phyloP scores from a whole-genome alignment of 73 alveolate genomes.

The Paraurostyla sp. region DNA sequence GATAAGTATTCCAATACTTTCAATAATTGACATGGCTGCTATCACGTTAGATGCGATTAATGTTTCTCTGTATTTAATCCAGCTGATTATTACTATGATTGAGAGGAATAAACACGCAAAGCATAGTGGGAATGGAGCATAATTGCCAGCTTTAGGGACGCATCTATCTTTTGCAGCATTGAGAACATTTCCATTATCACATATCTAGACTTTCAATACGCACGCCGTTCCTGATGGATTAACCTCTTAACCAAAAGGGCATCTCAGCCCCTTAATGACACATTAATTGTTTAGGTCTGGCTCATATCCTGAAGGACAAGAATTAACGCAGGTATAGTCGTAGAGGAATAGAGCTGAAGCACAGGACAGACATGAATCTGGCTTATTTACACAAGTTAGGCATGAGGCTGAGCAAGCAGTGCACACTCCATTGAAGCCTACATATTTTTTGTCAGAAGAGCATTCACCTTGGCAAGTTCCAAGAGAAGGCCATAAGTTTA shows the following conservation, averaged over 20 bases:
- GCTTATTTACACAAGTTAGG: slow-evolving; percentile 46
- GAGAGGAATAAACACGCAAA: neutral
- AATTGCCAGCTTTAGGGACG: slow-evolving; percentile 67
- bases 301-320: slow-evolving; percentile 67
- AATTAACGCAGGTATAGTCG: slow-evolving; percentile 42
- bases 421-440: slow-evolving; percentile 46
- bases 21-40: slow-evolving; percentile 10
- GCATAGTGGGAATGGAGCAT: slow-evolving; percentile 68
- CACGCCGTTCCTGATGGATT: slow-evolving; percentile 65
- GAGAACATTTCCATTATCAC: slow-evolving; percentile 55
- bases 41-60: slow-evolving; percentile 5
- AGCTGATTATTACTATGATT: slow-evolving; percentile 13
- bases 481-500: neutral
- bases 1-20: slow-evolving; percentile 39
- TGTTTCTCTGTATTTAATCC: slow-evolving; percentile 52
- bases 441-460: slow-evolving; percentile 28
- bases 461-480: slow-evolving; percentile 59
- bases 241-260: slow-evolving; percentile 72
- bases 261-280: slow-evolving; percentile 58
- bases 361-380: slow-evolving; percentile 62
- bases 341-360: slow-evolving; percentile 12
- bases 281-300: slow-evolving; percentile 40
- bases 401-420: slow-evolving; percentile 46
- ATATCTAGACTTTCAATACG: slow-evolving; percentile 38
- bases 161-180: slow-evolving; percentile 64